phyloP scores from a whole-genome alignment of 345 rosid genomes.

The Schrenkiella parvula region DNA sequence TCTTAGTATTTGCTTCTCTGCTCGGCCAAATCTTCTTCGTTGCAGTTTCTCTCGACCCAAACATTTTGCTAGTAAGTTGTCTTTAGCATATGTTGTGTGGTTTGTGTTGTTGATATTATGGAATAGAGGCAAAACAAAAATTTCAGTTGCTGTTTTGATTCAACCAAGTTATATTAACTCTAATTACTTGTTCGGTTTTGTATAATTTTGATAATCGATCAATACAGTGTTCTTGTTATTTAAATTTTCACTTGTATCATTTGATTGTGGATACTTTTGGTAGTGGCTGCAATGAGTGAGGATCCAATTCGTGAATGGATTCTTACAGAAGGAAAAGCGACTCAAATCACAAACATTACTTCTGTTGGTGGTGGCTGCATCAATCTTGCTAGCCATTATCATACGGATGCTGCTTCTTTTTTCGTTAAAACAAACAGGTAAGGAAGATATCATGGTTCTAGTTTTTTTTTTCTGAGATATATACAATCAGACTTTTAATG shows the following conservation, averaged over 20 bases:
- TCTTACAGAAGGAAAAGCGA: slow-evolving; percentile 79
- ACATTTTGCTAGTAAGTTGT: slow-evolving; percentile 44
- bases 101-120: background rate
- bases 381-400: slow-evolving; percentile 68
- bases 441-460: background rate
- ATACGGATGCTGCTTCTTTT: slow-evolving; percentile 77
- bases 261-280: background rate
- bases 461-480: background rate
- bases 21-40: slow-evolving; percentile 37
- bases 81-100: background rate
- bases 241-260: background rate
- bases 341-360: slow-evolving; percentile 55
- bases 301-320: slow-evolving; percentile 92
- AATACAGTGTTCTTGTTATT: background rate
- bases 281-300: slow-evolving; percentile 73
- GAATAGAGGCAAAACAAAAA: background rate
- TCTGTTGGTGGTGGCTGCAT: slow-evolving; percentile 95
- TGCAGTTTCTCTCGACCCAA: slow-evolving; percentile 39
- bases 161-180: background rate
- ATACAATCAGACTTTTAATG: background rate
- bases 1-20: slow-evolving; percentile 36
- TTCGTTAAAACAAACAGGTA: slow-evolving; percentile 91
- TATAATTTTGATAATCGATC: background rate
- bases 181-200: background rate
- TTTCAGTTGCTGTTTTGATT: background rate